Percentiles rank a stretch among this genome's conserved stretches.
Evolutionary conservation across 805 yeast species (phyloP).

Genomic region (Ogataea allantospora): DNA sequence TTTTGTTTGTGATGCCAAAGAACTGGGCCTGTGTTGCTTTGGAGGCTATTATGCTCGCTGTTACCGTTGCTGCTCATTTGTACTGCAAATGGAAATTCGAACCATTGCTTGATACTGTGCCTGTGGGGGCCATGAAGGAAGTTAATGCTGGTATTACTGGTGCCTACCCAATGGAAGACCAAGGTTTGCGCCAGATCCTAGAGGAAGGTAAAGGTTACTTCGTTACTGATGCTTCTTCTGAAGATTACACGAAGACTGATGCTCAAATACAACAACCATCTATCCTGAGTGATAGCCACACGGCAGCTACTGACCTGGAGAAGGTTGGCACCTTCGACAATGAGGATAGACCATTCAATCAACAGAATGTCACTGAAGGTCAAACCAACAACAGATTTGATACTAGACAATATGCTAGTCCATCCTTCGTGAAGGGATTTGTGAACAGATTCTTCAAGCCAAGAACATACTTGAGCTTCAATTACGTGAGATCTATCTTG

Average conservation of each 20-base stretch:
- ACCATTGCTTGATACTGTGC: constrained; percentile 66
- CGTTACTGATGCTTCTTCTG: constrained; percentile 20
- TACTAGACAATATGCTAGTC: constrained; percentile 10
- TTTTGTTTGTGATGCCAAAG: constrained; percentile 72
- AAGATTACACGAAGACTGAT: constrained; percentile 29
- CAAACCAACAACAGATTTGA: constrained; percentile 8
- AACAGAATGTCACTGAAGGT: constrained; percentile 5
- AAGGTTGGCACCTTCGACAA: constrained; percentile 18
- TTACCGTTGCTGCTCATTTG: constrained; percentile 58
- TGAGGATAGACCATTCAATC: constrained; percentile 28
- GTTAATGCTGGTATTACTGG: constrained; percentile 38
- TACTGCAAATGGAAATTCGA: constrained; percentile 58
- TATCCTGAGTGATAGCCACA: constrained; percentile 16
- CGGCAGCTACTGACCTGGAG: constrained; percentile 20
- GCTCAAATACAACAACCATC: constrained; percentile 15
- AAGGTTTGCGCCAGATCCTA: constrained; percentile 59
- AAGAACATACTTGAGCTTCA: constrained; percentile 39
- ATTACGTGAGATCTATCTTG: constrained; percentile 39
- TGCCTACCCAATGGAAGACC: constrained; percentile 60
- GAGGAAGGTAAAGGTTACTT: constrained; percentile 31
- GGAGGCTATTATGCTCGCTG: constrained; percentile 58
- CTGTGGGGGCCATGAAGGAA: constrained; percentile 58
- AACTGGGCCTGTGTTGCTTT: constrained; percentile 76
- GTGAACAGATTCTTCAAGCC: constrained; percentile 44
- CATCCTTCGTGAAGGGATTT: constrained; percentile 11